phyloP scores from a whole-genome alignment of 1,284 basidiomycete species.

The Leccinum fallax region DNA sequence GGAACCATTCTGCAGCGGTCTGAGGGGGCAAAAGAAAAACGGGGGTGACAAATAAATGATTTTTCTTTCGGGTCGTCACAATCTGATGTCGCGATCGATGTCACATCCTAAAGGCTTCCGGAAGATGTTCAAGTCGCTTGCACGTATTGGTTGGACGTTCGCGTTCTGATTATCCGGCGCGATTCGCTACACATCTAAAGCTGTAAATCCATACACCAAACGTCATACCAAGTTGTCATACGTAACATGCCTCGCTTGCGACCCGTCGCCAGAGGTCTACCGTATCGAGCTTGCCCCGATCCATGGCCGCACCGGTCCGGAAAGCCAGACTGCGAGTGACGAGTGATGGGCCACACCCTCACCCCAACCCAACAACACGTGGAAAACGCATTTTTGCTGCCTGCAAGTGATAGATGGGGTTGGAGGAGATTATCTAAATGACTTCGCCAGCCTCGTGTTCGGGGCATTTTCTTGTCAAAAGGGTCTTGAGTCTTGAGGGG shows the following conservation, averaged over 20 bases:
- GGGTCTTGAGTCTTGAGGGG: slow-evolving; percentile 14
- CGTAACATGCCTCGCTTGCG: background rate
- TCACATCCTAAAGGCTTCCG: background rate
- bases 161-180: background rate
- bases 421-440: slow-evolving; percentile 30
- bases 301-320: slow-evolving; percentile 17
- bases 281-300: slow-evolving; percentile 5
- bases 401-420: slow-evolving; percentile 16
- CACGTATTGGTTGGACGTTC: background rate
- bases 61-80: background rate
- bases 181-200: background rate
- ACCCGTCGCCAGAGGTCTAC: background rate
- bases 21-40: background rate
- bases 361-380: slow-evolving; percentile 22
- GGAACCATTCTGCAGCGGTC: background rate
- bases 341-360: slow-evolving; percentile 4
- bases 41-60: background rate
- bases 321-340: background rate
- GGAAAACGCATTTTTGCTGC: slow-evolving; percentile 24
- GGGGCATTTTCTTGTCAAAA: slow-evolving; percentile 22
- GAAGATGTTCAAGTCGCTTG: background rate
- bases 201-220: background rate
- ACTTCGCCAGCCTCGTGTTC: slow-evolving; percentile 26
- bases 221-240: background rate
- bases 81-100: background rate